Percentiles rank a stretch among this genome's conserved stretches.
Evolutionary conservation across 768 basidiomycete genomes (phyloP).

Genomic region (Dioszegia crocea): DNA sequence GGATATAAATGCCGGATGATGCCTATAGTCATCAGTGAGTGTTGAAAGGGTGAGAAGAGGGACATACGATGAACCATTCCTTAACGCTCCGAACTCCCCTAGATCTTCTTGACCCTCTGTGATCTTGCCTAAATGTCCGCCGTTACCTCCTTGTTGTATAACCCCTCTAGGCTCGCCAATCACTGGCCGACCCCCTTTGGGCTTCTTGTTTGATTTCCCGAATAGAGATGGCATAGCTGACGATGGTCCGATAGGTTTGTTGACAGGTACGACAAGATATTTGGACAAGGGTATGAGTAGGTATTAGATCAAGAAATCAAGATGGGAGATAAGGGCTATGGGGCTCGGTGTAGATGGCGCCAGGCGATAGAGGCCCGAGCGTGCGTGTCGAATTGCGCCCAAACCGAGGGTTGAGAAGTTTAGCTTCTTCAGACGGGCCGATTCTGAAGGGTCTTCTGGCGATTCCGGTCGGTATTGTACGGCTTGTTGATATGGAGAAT

Average conservation of each 20-base stretch:
- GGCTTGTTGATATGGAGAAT: too few relatives aligned
- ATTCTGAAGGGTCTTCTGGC: not conserved
- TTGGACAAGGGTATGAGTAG: too few relatives aligned
- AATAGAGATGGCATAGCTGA: constrained; percentile 1
- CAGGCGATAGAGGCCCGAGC: too few relatives aligned
- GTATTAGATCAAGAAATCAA: too few relatives aligned
- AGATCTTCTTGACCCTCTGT: not conserved
- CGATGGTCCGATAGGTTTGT: too few relatives aligned
- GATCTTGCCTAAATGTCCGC: not conserved
- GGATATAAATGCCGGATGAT: not conserved
- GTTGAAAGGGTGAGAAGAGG: not conserved
- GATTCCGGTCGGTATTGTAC: not conserved
- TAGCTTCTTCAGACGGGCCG: too few relatives aligned
- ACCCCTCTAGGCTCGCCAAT: constrained; percentile 2
- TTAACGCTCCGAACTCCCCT: constrained; percentile 10
- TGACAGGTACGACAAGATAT: too few relatives aligned
- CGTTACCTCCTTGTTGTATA: not conserved
- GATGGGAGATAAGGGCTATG: too few relatives aligned
- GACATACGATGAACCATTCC: not conserved
- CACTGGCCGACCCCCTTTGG: not conserved
- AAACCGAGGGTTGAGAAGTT: too few relatives aligned
- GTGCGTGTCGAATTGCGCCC: not conserved
- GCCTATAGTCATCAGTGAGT: not conserved
- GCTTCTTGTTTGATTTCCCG: not conserved
- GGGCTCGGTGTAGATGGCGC: too few relatives aligned